phyloP scores from a whole-genome alignment of 139 green algal species.

The Chlorella vulgaris region DNA sequence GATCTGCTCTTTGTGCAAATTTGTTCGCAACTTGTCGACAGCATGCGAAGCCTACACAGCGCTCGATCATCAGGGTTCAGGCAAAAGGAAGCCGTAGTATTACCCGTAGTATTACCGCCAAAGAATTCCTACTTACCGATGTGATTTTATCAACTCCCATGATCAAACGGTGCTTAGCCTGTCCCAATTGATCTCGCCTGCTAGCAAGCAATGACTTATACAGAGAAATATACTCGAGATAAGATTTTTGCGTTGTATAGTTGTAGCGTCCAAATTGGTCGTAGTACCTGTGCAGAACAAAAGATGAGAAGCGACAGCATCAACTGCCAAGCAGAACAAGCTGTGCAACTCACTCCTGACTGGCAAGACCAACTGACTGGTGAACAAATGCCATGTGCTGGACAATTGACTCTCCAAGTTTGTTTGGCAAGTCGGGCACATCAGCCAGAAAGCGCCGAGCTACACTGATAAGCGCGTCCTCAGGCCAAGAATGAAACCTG shows the following conservation, averaged over 20 bases:
- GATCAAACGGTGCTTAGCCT: slow-evolving; percentile 77
- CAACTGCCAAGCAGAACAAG: background rate
- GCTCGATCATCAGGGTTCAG: too few relatives aligned
- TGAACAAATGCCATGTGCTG: slow-evolving; percentile 91
- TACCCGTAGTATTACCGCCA: background rate
- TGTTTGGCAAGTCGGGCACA: slow-evolving; percentile 68
- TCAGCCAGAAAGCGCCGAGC: slow-evolving; percentile 80
- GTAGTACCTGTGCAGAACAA: slow-evolving; percentile 48
- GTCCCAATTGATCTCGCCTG: slow-evolving; percentile 68
- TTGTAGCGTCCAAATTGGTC: slow-evolving; percentile 74
- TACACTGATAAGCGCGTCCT: slow-evolving; percentile 84
- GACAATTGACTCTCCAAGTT: slow-evolving; percentile 74
- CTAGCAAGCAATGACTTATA: slow-evolving; percentile 81
- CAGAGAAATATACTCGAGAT: slow-evolving; percentile 88
- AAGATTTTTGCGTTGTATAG: slow-evolving; percentile 94
- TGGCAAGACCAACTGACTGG: slow-evolving; percentile 61
- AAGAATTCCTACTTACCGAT: background rate
- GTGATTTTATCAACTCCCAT: slow-evolving; percentile 59
- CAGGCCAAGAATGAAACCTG: slow-evolving; percentile 85
- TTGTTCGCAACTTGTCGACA: slow-evolving; percentile 86
- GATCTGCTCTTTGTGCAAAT: slow-evolving; percentile 82
- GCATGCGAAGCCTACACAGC: slow-evolving; percentile 8
- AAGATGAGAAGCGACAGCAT: background rate
- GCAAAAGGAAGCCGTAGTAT: background rate
- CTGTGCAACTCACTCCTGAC: slow-evolving; percentile 24